Conservation (phyloP, 2,329 filamentous ascomycete species). For the Aspergillus sp. region DNA sequence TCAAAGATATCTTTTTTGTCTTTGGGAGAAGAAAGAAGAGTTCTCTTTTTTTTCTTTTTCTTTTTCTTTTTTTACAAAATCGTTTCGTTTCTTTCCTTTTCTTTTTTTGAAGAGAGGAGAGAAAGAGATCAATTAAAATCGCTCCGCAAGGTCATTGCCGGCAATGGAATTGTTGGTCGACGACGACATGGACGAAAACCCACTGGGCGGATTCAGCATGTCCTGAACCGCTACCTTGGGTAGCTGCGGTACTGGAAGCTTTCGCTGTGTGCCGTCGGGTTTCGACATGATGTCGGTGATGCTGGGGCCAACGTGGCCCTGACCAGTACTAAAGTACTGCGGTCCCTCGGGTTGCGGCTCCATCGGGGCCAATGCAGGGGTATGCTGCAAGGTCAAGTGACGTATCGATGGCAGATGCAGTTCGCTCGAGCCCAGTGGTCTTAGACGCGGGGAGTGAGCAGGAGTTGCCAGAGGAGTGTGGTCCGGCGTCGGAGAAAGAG, state of each 20-base stretch:
- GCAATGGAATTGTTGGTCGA: slow-evolving; percentile 71
- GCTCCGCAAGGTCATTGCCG: slow-evolving; percentile 59
- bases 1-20: too few species aligned
- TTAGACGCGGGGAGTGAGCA: slow-evolving; percentile 84
- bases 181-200: slow-evolving; percentile 65
- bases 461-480: slow-evolving; percentile 98
- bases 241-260: slow-evolving; percentile 80
- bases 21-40: slow-evolving; percentile 10
- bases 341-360: slow-evolving; percentile 56
- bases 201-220: slow-evolving; percentile 60
- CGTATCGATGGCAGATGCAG: slow-evolving; percentile 83
- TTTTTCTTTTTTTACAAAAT: slow-evolving; percentile 11
- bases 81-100: slow-evolving; percentile 23
- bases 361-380: slow-evolving; percentile 62
- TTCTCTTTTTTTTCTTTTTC: slow-evolving; percentile 3
- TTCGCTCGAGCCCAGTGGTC: slow-evolving; percentile 62
- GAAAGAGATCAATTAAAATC: slow-evolving; percentile 29
- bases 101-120: background rate
- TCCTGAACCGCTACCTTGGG: slow-evolving; percentile 84
- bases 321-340: slow-evolving; percentile 49
- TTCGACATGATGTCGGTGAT: slow-evolving; percentile 89
- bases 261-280: slow-evolving; percentile 77
- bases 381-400: slow-evolving; percentile 58
- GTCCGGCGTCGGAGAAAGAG: slow-evolving; percentile 87
- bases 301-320: slow-evolving; percentile 60